Evolutionary conservation across 2,329 filamentous ascomycete species (phyloP).

Genomic region (Trichoderma oligosporum): DNA sequence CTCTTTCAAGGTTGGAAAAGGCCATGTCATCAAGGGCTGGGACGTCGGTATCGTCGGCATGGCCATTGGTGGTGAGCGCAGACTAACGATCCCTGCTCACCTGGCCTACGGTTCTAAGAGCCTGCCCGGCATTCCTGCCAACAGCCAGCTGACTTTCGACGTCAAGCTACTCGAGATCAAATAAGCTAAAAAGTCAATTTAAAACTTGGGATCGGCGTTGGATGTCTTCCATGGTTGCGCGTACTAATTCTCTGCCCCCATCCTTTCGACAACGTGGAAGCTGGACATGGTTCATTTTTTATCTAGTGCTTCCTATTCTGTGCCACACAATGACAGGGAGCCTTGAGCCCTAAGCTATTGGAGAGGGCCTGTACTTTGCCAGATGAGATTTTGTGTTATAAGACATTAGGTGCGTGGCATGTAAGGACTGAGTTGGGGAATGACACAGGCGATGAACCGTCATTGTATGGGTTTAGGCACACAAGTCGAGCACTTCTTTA

Average conservation of each 20-base stretch:
- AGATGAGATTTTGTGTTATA: background rate
- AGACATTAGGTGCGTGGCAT: background rate
- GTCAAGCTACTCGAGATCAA: conserved; percentile 82
- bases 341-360: conserved; percentile 47
- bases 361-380: conserved; percentile 9
- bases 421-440: background rate
- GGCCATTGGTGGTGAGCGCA: conserved; percentile 87
- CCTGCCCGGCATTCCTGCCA: conserved; percentile 79
- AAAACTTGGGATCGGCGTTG: conserved; percentile 17
- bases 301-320: conserved; percentile 22
- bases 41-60: conserved; percentile 92
- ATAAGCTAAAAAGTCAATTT: conserved; percentile 44
- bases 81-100: conserved; percentile 81
- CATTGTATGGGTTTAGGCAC: conserved; percentile 49
- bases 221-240: conserved; percentile 17
- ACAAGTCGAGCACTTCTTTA: conserved; percentile 37
- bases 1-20: conserved; percentile 87
- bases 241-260: conserved; percentile 15
- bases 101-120: conserved; percentile 86
- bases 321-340: conserved; percentile 39
- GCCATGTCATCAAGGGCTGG: conserved; percentile 99
- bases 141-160: conserved; percentile 91
- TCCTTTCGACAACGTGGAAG: background rate
- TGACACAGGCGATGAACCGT: conserved; percentile 41
- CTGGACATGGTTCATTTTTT: conserved; percentile 20